These are phyloP conservation scores for Debaryomycetaceae sp. DNA, from an alignment of 1,139 yeast genomes.

Conservation along the genomic window DNA sequence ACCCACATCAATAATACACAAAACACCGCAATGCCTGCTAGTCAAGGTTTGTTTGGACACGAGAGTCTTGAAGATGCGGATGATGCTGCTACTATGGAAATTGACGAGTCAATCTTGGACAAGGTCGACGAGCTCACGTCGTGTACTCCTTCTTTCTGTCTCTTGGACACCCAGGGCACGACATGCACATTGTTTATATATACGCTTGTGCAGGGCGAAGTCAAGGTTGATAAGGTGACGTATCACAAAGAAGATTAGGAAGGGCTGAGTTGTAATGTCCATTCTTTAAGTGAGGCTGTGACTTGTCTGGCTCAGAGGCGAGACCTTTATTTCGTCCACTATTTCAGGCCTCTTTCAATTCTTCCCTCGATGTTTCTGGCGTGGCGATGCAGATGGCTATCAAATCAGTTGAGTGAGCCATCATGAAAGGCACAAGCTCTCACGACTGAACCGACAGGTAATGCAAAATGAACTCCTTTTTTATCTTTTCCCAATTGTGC, in stretches of 20 bases:
- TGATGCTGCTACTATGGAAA: conserved; percentile 8
- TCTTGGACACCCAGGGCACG: conserved; percentile 70
- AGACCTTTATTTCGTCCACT: not conserved
- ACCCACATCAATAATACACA: conserved; percentile 4
- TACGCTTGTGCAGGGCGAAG: conserved; percentile 69
- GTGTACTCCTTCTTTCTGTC: conserved; percentile 76
- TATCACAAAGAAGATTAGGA: conserved; percentile 50
- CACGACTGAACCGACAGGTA: conserved; percentile 46
- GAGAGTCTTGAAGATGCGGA: conserved; percentile 1
- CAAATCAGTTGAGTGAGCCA: too few species aligned
- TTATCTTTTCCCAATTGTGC: conserved; percentile 90
- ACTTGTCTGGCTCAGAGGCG: not conserved
- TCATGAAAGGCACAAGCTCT: too few species aligned
- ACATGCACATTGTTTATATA: conserved; percentile 78
- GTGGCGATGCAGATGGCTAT: too few species aligned
- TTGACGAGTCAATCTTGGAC: conserved; percentile 7
- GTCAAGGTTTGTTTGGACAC: conserved; percentile 4
- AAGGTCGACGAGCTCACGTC: conserved; percentile 9
- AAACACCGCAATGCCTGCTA: too few species aligned
- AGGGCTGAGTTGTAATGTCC: not conserved
- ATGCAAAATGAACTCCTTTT: conserved; percentile 66
- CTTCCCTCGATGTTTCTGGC: not conserved
- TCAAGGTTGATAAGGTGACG: conserved; percentile 83
- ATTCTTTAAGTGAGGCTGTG: not conserved
- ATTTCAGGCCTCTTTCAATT: not conserved